Conservation (phyloP, 2,329 filamentous ascomycete species). For the Leptographium flavum region DNA sequence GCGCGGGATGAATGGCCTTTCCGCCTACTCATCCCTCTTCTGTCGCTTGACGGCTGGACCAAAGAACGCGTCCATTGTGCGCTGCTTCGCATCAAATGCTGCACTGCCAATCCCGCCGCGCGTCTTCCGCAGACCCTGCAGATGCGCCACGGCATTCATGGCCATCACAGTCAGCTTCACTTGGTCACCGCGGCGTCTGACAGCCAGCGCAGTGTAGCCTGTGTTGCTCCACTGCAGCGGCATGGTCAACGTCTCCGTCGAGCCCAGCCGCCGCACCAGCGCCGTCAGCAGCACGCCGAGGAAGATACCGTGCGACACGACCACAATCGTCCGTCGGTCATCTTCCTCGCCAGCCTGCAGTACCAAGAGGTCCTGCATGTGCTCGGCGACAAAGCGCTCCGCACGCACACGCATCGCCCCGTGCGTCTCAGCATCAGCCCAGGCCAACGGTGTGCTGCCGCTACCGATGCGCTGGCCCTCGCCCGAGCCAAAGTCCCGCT, state of each 20-base stretch:
- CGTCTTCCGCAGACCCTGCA: slow-evolving; percentile 62
- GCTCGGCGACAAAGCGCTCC: slow-evolving; percentile 48
- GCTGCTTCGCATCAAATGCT: slow-evolving; percentile 60
- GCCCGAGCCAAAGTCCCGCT: slow-evolving; percentile 60
- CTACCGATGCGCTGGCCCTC: slow-evolving; percentile 48
- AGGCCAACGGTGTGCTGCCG: neutral
- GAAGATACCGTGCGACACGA: slow-evolving; percentile 77
- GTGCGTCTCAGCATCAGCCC: slow-evolving; percentile 47
- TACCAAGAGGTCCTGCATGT: slow-evolving; percentile 44
- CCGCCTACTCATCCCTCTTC: slow-evolving; percentile 16
- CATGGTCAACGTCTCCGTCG: slow-evolving; percentile 13
- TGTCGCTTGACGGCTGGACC: slow-evolving; percentile 30
- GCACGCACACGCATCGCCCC: slow-evolving; percentile 51
- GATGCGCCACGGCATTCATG: slow-evolving; percentile 59
- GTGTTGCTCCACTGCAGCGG: slow-evolving; percentile 37
- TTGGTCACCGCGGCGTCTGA: neutral
- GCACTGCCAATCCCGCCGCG: slow-evolving; percentile 71
- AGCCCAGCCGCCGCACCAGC: slow-evolving; percentile 40
- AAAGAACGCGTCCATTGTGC: slow-evolving; percentile 66
- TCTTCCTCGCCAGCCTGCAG: slow-evolving; percentile 11
- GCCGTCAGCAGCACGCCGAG: slow-evolving; percentile 53
- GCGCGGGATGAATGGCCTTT: neutral
- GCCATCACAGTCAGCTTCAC: slow-evolving; percentile 12
- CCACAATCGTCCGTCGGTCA: slow-evolving; percentile 30
- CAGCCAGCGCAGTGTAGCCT: slow-evolving; percentile 25